These are phyloP conservation scores for Didymosphaeria variabile DNA, from an alignment of 2,329 filamentous ascomycete species.

Conservation along the genomic window DNA sequence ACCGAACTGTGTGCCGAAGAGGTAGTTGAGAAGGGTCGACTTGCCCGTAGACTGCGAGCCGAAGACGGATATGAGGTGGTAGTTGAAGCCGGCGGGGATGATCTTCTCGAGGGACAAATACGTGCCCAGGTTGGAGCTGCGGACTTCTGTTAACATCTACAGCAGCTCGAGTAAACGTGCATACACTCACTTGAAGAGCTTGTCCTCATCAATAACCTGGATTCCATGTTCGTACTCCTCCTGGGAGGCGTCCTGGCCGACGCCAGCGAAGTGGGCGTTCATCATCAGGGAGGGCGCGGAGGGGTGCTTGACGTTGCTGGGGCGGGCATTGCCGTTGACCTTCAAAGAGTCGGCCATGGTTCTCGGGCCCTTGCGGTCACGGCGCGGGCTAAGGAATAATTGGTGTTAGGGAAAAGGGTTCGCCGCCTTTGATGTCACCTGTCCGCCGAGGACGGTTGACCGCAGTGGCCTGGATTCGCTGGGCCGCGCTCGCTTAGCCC, in stretches of 20 bases:
- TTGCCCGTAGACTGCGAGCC: slow-evolving; percentile 98
- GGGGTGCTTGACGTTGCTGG: slow-evolving; percentile 49
- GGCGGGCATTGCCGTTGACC: slow-evolving; percentile 48
- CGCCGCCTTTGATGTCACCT: slow-evolving; percentile 47
- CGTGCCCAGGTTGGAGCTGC: slow-evolving; percentile 76
- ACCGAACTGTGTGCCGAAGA: slow-evolving; percentile 95
- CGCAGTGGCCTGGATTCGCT: slow-evolving; percentile 39
- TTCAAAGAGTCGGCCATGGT: slow-evolving; percentile 45
- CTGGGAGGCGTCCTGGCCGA: slow-evolving; percentile 69
- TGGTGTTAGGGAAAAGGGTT: slow-evolving; percentile 35
- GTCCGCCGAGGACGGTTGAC: slow-evolving; percentile 36
- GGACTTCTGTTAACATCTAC: slow-evolving; percentile 33
- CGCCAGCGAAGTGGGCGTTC: slow-evolving; percentile 83
- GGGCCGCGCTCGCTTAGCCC: slow-evolving; percentile 42
- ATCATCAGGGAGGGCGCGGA: slow-evolving; percentile 61
- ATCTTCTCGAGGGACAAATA: slow-evolving; percentile 85
- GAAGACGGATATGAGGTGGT: slow-evolving; percentile 98
- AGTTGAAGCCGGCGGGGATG: slow-evolving; percentile 93
- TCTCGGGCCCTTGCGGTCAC: slow-evolving; percentile 25
- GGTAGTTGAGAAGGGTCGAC: slow-evolving; percentile 93
- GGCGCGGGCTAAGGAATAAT: slow-evolving; percentile 43
- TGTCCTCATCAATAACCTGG: slow-evolving; percentile 95
- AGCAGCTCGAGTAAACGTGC: background rate
- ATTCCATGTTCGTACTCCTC: slow-evolving; percentile 89
- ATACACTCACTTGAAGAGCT: slow-evolving; percentile 86